These are phyloP conservation scores for Mortierella sp. DNA, from an alignment of 371 early-diverging fungal species.

Conservation along the genomic window DNA sequence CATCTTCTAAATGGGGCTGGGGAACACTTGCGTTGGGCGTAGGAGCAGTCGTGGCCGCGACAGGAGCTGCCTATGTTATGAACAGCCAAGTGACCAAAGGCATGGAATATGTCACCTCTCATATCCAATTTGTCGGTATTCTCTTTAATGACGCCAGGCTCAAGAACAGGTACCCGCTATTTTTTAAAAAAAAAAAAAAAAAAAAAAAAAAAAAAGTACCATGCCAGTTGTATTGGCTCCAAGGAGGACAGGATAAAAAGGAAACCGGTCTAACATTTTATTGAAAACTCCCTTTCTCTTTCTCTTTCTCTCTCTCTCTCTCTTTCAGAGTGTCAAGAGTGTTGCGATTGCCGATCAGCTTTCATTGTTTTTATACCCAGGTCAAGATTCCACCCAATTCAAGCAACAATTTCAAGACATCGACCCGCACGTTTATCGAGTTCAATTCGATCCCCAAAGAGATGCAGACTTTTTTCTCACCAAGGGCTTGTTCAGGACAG, in stretches of 20 bases:
- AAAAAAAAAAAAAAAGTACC: too few relatives aligned
- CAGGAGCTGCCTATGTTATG: constrained; percentile 59
- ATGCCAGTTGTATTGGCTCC: too few relatives aligned
- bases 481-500: constrained; percentile 41
- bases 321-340: constrained; percentile 53
- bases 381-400: constrained; percentile 44
- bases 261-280: too few relatives aligned
- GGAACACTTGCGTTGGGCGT: constrained; percentile 61
- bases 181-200: too few relatives aligned
- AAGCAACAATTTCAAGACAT: constrained; percentile 33
- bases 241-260: not conserved
- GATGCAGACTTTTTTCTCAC: constrained; percentile 21
- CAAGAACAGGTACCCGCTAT: constrained; percentile 27
- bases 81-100: constrained; percentile 57
- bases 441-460: constrained; percentile 20
- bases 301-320: not conserved
- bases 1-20: constrained; percentile 54
- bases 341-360: constrained; percentile 55
- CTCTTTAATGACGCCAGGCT: constrained; percentile 41
- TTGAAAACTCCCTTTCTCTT: not conserved
- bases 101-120: constrained; percentile 57
- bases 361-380: constrained; percentile 66
- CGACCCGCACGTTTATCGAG: constrained; percentile 60
- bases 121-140: constrained; percentile 63
- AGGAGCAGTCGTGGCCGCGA: constrained; percentile 60